Conservation (phyloP, 805 yeast genomes). For the Hanseniaspora occidentalis region DNA sequence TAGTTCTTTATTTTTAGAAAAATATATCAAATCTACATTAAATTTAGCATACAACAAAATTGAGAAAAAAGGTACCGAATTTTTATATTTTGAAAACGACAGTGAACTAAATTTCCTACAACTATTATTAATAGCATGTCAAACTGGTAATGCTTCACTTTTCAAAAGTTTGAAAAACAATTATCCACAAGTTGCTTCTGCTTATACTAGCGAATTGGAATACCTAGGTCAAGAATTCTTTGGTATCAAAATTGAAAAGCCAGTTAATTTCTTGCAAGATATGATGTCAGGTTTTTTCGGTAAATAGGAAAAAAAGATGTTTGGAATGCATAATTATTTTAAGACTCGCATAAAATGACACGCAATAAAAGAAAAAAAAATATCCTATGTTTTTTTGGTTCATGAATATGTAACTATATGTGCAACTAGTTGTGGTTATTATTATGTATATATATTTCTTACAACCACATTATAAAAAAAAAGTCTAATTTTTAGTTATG, state of each 20-base stretch:
- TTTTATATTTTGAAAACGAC: conserved; percentile 28
- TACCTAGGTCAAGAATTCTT: conserved; percentile 52
- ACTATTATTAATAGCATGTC: conserved; percentile 48
- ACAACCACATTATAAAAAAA: background rate
- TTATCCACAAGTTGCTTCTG: conserved; percentile 27
- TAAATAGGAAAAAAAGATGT: conserved; percentile 24
- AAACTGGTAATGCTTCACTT: conserved; percentile 37
- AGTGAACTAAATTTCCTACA: conserved; percentile 58
- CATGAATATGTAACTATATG: background rate
- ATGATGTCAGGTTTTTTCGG: conserved; percentile 65
- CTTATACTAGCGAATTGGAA: conserved; percentile 32
- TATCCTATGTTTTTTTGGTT: no score
- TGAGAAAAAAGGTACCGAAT: conserved; percentile 22
- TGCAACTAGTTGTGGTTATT: no score
- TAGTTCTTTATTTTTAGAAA: conserved; percentile 24
- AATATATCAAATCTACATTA: conserved; percentile 17
- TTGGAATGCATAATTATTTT: no score
- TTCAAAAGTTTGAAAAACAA: conserved; percentile 40
- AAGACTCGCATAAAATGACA: no score
- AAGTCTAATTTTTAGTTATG: conserved; percentile 20
- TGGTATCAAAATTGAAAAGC: conserved; percentile 40
- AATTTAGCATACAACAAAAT: conserved; percentile 14
- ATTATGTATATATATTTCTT: no score
- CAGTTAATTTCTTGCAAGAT: conserved; percentile 47
- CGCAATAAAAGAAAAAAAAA: no score